Evolutionary conservation across 768 basidiomycete species (phyloP).

Genomic region (Fomitopsis pulvina): DNA sequence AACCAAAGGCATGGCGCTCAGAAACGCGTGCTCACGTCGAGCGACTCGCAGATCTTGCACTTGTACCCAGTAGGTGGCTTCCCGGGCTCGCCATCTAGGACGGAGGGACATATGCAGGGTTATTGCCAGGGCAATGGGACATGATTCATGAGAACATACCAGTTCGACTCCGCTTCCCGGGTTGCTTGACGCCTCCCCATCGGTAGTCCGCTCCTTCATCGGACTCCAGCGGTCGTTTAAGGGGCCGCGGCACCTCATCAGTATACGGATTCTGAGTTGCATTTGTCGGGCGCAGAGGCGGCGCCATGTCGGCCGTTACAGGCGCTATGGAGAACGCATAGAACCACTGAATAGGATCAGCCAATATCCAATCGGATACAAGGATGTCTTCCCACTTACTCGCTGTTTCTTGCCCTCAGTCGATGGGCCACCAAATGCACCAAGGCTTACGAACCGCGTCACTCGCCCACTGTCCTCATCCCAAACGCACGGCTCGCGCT

Average conservation of each 20-base stretch:
- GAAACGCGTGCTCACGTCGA: constrained; percentile 43
- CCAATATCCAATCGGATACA: constrained; percentile 1
- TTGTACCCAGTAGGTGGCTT: constrained; percentile 69
- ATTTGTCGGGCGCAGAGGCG: constrained; percentile 47
- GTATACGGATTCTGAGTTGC: constrained; percentile 67
- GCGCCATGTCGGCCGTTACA: constrained; percentile 28
- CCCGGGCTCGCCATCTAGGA: constrained; percentile 36
- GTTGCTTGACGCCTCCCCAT: constrained; percentile 56
- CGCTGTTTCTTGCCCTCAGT: constrained; percentile 71
- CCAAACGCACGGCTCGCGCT: constrained; percentile 90
- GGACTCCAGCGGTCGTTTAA: constrained; percentile 49
- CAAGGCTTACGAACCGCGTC: constrained; percentile 80
- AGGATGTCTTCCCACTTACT: constrained; percentile 38
- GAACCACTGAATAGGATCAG: constrained; percentile 65
- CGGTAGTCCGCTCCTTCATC: constrained; percentile 56
- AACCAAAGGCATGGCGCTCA: neutral
- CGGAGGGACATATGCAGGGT: too few species aligned
- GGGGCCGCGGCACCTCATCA: constrained; percentile 28
- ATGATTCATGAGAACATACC: constrained; percentile 31
- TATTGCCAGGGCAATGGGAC: neutral
- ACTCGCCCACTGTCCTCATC: constrained; percentile 59
- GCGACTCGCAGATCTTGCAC: constrained; percentile 70
- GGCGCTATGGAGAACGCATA: constrained; percentile 90
- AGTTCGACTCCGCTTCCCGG: constrained; percentile 49
- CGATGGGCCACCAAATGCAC: constrained; percentile 71